These are phyloP conservation scores for Metschnikowia drakensbergensis DNA, from an alignment of 805 yeast species.

Conservation along the genomic window DNA sequence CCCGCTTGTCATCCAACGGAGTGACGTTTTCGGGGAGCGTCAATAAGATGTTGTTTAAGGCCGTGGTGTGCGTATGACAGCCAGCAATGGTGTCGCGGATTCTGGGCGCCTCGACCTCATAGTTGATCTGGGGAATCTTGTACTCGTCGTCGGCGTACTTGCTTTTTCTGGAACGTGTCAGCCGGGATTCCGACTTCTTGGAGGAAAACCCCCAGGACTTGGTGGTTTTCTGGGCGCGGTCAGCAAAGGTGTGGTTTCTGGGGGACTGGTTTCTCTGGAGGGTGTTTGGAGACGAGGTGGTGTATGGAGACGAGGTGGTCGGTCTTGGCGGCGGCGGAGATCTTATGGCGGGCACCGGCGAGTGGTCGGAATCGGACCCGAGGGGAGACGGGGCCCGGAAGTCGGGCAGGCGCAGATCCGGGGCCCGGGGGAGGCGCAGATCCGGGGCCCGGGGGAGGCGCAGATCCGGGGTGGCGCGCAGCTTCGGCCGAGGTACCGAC, in stretches of 20 bases:
- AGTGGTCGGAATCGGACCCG: neutral
- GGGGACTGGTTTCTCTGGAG: no score
- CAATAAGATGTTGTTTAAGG: constrained; percentile 50
- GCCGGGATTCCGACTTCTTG: constrained; percentile 4
- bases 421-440: no score
- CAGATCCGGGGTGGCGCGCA: constrained; percentile 1
- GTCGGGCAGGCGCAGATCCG: no score
- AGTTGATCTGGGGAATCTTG: constrained; percentile 64
- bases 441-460: no score
- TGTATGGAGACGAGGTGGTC: constrained; percentile 21
- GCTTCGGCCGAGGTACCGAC: constrained; percentile 10
- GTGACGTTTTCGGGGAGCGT: constrained; percentile 44
- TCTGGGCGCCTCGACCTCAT: constrained; percentile 68
- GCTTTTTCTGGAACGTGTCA: constrained; percentile 3
- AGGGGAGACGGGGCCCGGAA: no score
- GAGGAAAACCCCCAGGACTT: neutral
- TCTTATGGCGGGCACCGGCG: neutral
- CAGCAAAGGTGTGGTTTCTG: no score
- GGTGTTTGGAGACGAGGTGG: constrained; percentile 18
- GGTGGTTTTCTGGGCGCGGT: constrained; percentile 3
- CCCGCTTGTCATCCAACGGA: constrained; percentile 61
- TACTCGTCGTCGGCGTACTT: constrained; percentile 47
- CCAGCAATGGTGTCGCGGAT: constrained; percentile 68
- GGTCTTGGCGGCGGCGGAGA: constrained; percentile 25
- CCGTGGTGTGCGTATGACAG: constrained; percentile 69